Conservation (phyloP, 345 rosid species). For the Populus ilicifolia region DNA sequence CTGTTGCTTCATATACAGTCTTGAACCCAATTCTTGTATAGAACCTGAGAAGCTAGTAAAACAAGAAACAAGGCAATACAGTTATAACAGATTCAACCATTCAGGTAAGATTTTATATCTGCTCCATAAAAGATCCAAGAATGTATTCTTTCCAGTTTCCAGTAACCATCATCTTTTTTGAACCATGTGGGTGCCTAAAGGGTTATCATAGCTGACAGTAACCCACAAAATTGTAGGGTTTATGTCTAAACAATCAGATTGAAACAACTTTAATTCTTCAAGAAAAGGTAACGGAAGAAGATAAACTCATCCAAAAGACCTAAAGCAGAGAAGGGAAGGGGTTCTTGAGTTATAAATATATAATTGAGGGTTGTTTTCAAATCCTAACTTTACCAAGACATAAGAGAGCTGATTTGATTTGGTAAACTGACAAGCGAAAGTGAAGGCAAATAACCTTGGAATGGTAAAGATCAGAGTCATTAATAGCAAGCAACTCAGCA, state of each 20-base stretch:
- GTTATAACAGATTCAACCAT: neutral
- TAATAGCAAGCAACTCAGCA: slow-evolving; percentile 89
- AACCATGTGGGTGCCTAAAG: neutral
- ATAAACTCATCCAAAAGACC: neutral
- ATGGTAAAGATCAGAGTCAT: slow-evolving; percentile 85
- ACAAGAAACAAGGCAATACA: neutral
- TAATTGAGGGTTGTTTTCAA: too few species aligned
- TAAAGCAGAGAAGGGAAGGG: neutral
- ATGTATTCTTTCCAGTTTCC: neutral
- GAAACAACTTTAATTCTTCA: neutral
- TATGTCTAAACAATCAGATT: neutral
- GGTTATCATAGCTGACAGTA: neutral
- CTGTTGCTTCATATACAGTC: slow-evolving; percentile 73
- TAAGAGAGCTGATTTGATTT: neutral
- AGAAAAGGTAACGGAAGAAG: neutral
- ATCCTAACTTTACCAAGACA: neutral
- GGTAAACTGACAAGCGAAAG: neutral
- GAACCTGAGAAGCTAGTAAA: slow-evolving; percentile 70
- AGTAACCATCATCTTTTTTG: neutral
- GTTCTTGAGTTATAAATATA: too few species aligned
- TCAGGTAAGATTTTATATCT: neutral
- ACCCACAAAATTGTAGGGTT: neutral
- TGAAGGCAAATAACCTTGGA: slow-evolving; percentile 48
- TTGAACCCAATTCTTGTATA: slow-evolving; percentile 73
- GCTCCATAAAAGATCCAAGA: neutral